A percentile compares a stretch with the other conserved stretches of the same genome.
Evolutionary conservation across 345 rosid species (phyloP).

Genomic region (Lagerstroemia speciosa): DNA sequence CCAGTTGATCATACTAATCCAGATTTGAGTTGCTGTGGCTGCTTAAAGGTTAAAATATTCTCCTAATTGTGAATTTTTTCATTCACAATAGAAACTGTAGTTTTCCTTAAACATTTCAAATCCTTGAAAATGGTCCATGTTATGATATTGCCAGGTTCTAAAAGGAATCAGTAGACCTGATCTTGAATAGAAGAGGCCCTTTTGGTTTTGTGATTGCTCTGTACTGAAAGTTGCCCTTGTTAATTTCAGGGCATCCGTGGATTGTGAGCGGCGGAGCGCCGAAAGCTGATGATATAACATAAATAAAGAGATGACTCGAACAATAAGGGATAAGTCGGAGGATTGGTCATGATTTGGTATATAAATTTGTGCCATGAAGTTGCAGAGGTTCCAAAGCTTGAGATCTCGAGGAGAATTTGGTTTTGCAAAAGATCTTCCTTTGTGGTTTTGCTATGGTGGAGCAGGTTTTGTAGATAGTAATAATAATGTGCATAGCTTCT

Average conservation of each 20-base stretch:
- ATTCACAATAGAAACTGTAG: no score
- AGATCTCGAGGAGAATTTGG: background rate
- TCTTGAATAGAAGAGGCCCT: background rate
- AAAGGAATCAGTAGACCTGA: background rate
- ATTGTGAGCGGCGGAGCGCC: conserved; percentile 10
- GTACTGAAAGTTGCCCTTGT: background rate
- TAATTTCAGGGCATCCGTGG: conserved; percentile 33
- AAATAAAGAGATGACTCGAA: background rate
- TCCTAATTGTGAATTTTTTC: no score
- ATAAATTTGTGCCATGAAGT: background rate
- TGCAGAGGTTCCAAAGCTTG: background rate
- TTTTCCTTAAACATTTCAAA: no score
- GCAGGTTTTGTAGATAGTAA: no score
- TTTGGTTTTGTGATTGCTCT: background rate
- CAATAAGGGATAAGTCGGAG: background rate
- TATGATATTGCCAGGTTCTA: background rate
- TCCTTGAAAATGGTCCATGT: no score
- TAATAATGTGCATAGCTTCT: no score
- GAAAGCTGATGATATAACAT: background rate
- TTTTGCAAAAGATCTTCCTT: background rate
- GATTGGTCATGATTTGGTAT: background rate
- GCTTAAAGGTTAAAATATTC: no score
- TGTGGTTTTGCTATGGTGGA: background rate
- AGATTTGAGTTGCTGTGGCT: no score
- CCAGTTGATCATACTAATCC: no score